phyloP scores from a whole-genome alignment of 2,329 filamentous ascomycete genomes.

The Sclerotinia glacialis region DNA sequence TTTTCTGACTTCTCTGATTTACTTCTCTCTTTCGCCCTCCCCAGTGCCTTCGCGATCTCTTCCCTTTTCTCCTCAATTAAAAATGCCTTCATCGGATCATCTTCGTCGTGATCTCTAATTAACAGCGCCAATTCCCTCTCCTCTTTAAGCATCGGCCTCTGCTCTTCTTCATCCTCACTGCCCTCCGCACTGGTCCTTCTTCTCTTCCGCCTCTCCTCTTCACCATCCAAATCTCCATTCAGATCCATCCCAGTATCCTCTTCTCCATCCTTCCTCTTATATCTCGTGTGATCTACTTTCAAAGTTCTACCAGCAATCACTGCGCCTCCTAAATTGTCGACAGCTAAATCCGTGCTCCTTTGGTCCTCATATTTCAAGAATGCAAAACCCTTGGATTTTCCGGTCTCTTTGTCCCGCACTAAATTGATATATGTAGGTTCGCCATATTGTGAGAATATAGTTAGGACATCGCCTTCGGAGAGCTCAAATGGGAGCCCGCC shows the following conservation, averaged over 20 bases:
- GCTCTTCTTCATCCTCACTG: conserved; percentile 35
- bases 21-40: conserved; percentile 45
- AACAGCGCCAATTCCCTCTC: conserved; percentile 76
- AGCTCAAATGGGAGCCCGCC: conserved; percentile 90
- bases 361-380: conserved; percentile 99
- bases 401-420: conserved; percentile 90
- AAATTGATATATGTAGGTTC: conserved; percentile 93
- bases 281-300: conserved; percentile 88
- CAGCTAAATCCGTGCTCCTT: conserved; percentile 88
- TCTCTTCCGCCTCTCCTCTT: conserved; percentile 46
- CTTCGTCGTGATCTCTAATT: conserved; percentile 80
- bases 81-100: conserved; percentile 96
- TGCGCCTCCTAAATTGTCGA: conserved; percentile 90
- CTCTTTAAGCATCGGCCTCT: conserved; percentile 69
- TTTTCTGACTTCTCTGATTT: conserved; percentile 31
- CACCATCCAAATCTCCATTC: conserved; percentile 36
- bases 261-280: conserved; percentile 76
- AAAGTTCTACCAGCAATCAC: conserved; percentile 77
- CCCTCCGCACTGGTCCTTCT: conserved; percentile 37
- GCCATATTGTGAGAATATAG: conserved; percentile 95
- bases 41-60: conserved; percentile 71
- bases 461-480: conserved; percentile 91
- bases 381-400: conserved; percentile 89
- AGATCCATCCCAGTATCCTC: conserved; percentile 47
- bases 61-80: conserved; percentile 88